A percentile compares a stretch with the other conserved stretches of the same genome.
Conservation (phyloP, 2,329 filamentous ascomycete species). For the Phaeosphaeria sp. region DNA sequence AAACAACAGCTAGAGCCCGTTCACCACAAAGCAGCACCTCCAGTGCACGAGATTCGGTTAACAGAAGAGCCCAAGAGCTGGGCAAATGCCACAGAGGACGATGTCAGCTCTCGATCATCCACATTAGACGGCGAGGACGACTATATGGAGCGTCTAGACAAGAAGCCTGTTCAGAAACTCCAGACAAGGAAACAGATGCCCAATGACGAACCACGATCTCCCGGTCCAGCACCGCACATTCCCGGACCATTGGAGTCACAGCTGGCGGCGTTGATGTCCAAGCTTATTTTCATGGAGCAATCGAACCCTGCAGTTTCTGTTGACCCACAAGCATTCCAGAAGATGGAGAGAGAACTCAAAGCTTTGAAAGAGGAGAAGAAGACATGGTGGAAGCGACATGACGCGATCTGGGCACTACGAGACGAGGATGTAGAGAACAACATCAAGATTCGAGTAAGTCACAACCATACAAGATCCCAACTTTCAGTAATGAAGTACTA, state of each 20-base stretch:
- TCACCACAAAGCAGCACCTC: neutral
- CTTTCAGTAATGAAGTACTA: neutral
- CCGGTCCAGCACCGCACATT: conserved; percentile 30
- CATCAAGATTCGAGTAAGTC: conserved; percentile 47
- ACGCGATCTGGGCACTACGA: conserved; percentile 50
- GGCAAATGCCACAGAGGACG: conserved; percentile 34
- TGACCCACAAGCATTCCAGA: conserved; percentile 46
- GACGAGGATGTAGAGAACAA: conserved; percentile 54
- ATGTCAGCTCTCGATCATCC: conserved; percentile 38
- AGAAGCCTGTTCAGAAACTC: conserved; percentile 29
- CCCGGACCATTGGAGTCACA: conserved; percentile 46
- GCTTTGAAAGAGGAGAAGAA: conserved; percentile 48
- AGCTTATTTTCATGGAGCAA: conserved; percentile 44
- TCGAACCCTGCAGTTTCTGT: conserved; percentile 43
- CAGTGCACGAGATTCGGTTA: neutral
- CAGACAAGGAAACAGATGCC: conserved; percentile 19
- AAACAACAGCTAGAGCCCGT: neutral
- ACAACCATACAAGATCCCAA: neutral
- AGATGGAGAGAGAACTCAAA: conserved; percentile 38
- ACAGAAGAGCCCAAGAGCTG: neutral
- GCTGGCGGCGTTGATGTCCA: conserved; percentile 46
- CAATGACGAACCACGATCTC: conserved; percentile 25
- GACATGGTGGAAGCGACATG: conserved; percentile 44
- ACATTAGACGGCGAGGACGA: conserved; percentile 43
- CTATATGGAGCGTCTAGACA: conserved; percentile 37